These are phyloP conservation scores for Leptographium wingfieldii DNA, from an alignment of 2,329 filamentous ascomycete species.

Conservation along the genomic window DNA sequence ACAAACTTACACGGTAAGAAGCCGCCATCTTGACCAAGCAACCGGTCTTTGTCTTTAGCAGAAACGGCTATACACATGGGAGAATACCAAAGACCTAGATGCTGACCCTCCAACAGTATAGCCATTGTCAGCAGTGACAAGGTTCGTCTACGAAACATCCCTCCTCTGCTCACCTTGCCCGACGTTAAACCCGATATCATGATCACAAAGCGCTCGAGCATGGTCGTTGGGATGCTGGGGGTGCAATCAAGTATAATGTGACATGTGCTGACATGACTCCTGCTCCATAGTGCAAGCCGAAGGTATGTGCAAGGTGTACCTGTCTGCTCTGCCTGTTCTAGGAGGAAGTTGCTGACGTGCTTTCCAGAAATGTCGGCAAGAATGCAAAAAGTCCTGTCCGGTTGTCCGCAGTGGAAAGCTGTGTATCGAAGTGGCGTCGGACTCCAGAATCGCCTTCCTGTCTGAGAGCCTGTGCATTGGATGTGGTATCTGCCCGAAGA, in stretches of 20 bases:
- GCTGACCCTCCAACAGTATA: constrained; percentile 50
- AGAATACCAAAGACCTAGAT: neutral
- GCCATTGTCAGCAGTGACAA: constrained; percentile 99
- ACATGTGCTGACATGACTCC: constrained; percentile 20
- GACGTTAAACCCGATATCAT: neutral
- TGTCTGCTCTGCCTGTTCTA: too few species aligned
- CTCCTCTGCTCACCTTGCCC: neutral
- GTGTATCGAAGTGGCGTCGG: constrained; percentile 77
- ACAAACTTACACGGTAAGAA: constrained; percentile 67
- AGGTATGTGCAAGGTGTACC: constrained; percentile 37
- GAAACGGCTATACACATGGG: neutral
- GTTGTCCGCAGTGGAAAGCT: constrained; percentile 90
- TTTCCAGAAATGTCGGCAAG: constrained; percentile 84
- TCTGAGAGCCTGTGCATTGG: constrained; percentile 90
- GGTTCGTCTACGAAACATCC: constrained; percentile 36
- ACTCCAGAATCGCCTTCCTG: constrained; percentile 94
- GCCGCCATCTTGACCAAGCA: too few species aligned
- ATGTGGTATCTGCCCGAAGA: constrained; percentile 99
- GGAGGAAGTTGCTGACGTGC: neutral
- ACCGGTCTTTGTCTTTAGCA: neutral
- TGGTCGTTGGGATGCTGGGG: neutral
- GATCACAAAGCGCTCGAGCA: neutral
- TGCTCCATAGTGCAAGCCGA: constrained; percentile 64
- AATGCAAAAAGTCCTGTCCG: constrained; percentile 98
- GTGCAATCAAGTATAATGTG: neutral